Conservation (phyloP, 2,329 filamentous ascomycete genomes). For the Periconia digitata region DNA sequence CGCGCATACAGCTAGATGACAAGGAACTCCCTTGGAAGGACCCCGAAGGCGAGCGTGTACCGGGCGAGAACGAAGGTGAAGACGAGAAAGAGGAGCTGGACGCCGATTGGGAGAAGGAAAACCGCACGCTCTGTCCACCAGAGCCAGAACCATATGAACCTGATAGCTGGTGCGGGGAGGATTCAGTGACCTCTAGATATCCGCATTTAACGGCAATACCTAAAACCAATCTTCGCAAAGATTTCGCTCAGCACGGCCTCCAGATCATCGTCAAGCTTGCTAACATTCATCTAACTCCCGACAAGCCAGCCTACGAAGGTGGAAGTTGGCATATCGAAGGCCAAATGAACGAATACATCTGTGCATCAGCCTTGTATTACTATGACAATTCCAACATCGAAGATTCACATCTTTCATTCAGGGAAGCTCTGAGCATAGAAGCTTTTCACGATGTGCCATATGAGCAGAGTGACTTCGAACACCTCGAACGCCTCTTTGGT, state of each 20-base stretch:
- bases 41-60: background rate
- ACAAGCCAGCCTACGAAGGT: conserved; percentile 55
- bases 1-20: background rate
- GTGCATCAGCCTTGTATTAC: conserved; percentile 63
- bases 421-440: conserved; percentile 59
- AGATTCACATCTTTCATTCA: conserved; percentile 49
- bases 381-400: conserved; percentile 57
- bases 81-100: conserved; percentile 6
- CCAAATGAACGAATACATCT: conserved; percentile 62
- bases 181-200: too few relatives aligned
- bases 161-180: too few relatives aligned
- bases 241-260: conserved; percentile 47
- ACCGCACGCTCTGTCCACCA: conserved; percentile 3
- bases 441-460: background rate
- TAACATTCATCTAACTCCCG: conserved; percentile 59
- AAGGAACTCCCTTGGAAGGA: background rate
- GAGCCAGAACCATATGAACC: conserved; percentile 2
- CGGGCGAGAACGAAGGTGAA: background rate
- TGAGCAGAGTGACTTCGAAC: background rate
- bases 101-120: conserved; percentile 1
- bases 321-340: conserved; percentile 56
- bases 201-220: too few relatives aligned
- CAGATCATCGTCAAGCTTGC: conserved; percentile 66
- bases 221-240: conserved; percentile 9
- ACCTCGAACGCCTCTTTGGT: background rate